Conservation (phyloP, 1,139 yeast genomes). For the Debaryomyces subglobosus region DNA sequence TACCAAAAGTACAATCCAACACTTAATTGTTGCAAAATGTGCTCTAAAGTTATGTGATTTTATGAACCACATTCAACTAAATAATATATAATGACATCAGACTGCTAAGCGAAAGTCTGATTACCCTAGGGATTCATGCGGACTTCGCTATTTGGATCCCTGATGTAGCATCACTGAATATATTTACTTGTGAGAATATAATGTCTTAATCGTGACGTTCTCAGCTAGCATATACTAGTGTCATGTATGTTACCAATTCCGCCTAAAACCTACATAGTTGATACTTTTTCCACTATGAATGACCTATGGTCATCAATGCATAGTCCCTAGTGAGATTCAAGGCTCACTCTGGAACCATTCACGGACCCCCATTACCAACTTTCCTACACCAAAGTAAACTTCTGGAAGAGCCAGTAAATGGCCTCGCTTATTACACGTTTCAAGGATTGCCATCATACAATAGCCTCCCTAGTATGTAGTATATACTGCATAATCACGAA, state of each 20-base stretch:
- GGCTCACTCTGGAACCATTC: neutral
- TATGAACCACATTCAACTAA: neutral
- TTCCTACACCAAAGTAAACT: neutral
- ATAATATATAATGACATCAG: neutral
- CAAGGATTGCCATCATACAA: neutral
- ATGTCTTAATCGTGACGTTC: neutral
- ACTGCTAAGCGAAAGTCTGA: neutral
- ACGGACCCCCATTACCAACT: neutral
- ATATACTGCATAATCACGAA: constrained; percentile 1
- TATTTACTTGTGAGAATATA: neutral
- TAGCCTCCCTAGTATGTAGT: neutral
- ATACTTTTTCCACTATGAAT: neutral
- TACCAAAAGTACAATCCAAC: neutral
- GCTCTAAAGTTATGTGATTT: neutral
- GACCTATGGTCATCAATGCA: neutral
- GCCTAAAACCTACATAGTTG: neutral
- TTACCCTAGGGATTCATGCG: neutral
- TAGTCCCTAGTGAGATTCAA: neutral
- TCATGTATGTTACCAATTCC: neutral
- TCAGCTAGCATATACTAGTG: neutral
- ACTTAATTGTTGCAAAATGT: neutral
- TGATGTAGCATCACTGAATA: neutral
- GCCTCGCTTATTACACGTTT: neutral
- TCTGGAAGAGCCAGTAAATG: neutral
- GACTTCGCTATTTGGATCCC: neutral